These are phyloP conservation scores for Apiospora sp. DNA, from an alignment of 2,329 filamentous ascomycete genomes.

Conservation along the genomic window DNA sequence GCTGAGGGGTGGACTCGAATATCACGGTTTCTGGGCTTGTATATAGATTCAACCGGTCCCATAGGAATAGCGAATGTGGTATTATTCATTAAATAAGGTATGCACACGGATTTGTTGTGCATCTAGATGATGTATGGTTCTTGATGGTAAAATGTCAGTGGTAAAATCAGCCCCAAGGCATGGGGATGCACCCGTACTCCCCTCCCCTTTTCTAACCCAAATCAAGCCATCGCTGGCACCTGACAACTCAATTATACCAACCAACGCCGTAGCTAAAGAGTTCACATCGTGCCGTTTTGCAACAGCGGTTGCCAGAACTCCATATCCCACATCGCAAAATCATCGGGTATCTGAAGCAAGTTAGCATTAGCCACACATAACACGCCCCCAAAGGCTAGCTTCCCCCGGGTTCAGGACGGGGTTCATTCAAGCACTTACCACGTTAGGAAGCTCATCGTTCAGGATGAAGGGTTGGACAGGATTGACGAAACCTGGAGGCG, in stretches of 20 bases:
- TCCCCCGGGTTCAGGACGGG: not conserved
- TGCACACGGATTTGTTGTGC: not conserved
- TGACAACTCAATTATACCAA: not conserved
- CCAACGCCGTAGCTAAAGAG: not conserved
- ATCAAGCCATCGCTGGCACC: not conserved
- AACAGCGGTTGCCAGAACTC: constrained; percentile 42
- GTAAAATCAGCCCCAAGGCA: not conserved
- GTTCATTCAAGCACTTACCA: constrained; percentile 32
- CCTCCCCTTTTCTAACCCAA: not conserved
- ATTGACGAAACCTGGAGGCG: constrained; percentile 33
- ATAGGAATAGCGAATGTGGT: constrained; percentile 5
- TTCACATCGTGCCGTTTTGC: constrained; percentile 24
- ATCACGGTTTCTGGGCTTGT: not conserved
- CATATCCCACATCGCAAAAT: constrained; percentile 41
- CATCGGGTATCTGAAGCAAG: constrained; percentile 35
- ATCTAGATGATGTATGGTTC: not conserved
- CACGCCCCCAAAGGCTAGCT: not conserved
- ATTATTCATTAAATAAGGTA: constrained; percentile 14
- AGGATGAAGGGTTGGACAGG: constrained; percentile 37
- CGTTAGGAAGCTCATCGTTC: constrained; percentile 35
- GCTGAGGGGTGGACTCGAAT: not conserved
- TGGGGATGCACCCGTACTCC: not conserved
- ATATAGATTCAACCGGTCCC: not conserved
- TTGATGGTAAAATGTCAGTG: not conserved
- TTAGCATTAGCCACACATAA: not conserved